A percentile compares a stretch with the other conserved stretches of the same genome.
phyloP scores from a whole-genome alignment of 2,329 filamentous ascomycete genomes.

The Scedosporium boydii region DNA sequence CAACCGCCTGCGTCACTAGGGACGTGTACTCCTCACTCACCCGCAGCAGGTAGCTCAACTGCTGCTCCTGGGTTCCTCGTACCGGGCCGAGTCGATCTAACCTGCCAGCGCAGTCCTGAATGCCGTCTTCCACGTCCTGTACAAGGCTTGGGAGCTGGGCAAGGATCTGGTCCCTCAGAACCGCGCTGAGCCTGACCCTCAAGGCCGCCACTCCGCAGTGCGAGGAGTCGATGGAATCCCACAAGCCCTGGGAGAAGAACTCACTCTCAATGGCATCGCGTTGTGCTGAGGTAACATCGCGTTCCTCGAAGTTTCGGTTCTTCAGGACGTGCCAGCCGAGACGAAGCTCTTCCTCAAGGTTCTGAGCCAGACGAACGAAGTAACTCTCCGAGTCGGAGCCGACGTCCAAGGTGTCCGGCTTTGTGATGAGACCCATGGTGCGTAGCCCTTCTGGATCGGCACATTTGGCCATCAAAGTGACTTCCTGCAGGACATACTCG shows the following conservation, averaged over 20 bases:
- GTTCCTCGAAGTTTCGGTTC: slow-evolving; percentile 32
- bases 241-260: slow-evolving; percentile 27
- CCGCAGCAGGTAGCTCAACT: slow-evolving; percentile 35
- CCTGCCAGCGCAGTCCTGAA: slow-evolving; percentile 7
- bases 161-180: slow-evolving; percentile 18
- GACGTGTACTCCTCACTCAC: slow-evolving; percentile 33
- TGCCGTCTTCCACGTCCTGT: slow-evolving; percentile 13
- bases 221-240: slow-evolving; percentile 23
- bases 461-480: slow-evolving; percentile 19
- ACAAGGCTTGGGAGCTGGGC: slow-evolving; percentile 18
- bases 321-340: slow-evolving; percentile 45
- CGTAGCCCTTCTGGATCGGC: slow-evolving; percentile 22
- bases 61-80: slow-evolving; percentile 16
- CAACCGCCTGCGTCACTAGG: slow-evolving; percentile 33
- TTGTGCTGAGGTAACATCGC: slow-evolving; percentile 17
- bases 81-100: slow-evolving; percentile 10
- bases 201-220: slow-evolving; percentile 14
- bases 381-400: slow-evolving; percentile 27
- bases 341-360: slow-evolving; percentile 34
- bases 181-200: slow-evolving; percentile 10
- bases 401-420: slow-evolving; percentile 25
- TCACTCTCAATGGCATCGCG: slow-evolving; percentile 33
- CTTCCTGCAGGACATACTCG: slow-evolving; percentile 27
- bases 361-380: slow-evolving; percentile 32
- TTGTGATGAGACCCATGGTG: slow-evolving; percentile 34